Base-by-base conservation (phyloP, 768 basidiomycete genomes). In the Tricholomella constricta region DNA sequence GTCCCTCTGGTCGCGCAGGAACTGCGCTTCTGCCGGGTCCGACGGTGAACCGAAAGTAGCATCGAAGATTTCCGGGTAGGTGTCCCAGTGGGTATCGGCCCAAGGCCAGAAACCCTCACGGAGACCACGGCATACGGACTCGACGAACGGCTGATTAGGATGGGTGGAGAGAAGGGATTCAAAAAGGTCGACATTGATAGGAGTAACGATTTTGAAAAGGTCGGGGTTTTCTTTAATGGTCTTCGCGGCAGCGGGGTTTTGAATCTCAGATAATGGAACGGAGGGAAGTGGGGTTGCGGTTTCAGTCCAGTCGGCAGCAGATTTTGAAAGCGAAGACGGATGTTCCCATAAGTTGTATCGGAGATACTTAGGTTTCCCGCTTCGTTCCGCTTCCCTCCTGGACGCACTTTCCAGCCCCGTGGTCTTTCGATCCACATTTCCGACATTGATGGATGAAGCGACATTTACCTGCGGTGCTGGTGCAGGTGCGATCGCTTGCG, bases 21-120 rank as follows among this genome's bases (percentile, higher is more conserved):
- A 74, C 0, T 37, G n/a, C 0, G 48, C 41, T 23, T 71, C 52
- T 0, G 23, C 19, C 0, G 48, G 38, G 10, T 56, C 40, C 2
- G 9, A 38, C 2, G 64, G 56, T 0, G 57, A 49, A 1, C 34
- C 48, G 2, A 20, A 4, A 0, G 65, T 61, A 4, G 48, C 52
- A 22, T 74, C 67, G 7, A 56, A 50, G 0, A 48, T 64, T 0
- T 31, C 20, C 3, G 69, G 72, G 22, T 65, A 67, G 0, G 17
- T 53, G 0, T 20, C 37, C 1, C 40, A 14, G 9, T 36, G 20
- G 0, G 69, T 71, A 3, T 72, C 52, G 5, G 51, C 73, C 51
- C 57, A 75, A 0, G 78, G 79, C 78, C 76, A 81, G 45, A 79
- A 78, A 0, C 78, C 79, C 1, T 71, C 56, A 0, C 62, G 42